These are phyloP conservation scores for Candida verbasci DNA, from an alignment of 805 yeast genomes.

Conservation along the genomic window DNA sequence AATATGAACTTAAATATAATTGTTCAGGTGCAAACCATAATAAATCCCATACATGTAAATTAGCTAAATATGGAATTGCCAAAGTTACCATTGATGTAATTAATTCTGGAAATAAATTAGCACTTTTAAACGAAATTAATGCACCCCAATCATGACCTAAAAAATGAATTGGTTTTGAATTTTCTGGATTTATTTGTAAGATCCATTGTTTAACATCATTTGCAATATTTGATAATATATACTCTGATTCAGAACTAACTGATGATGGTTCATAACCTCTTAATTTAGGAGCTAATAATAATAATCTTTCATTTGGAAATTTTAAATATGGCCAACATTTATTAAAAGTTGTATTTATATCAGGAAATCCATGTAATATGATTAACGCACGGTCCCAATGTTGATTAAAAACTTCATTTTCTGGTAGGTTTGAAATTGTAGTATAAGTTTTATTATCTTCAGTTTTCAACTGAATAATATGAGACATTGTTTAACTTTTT, in stretches of 20 bases:
- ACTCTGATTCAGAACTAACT: slow-evolving; percentile 19
- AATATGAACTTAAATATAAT: slow-evolving; percentile 29
- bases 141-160: slow-evolving; percentile 47
- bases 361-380: slow-evolving; percentile 38
- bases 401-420: slow-evolving; percentile 13
- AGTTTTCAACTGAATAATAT: background rate
- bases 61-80: slow-evolving; percentile 35
- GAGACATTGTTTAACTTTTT: background rate
- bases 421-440: slow-evolving; percentile 15
- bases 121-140: slow-evolving; percentile 29
- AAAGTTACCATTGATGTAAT: slow-evolving; percentile 29
- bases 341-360: slow-evolving; percentile 25
- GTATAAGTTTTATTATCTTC: slow-evolving; percentile 11
- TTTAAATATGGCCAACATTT: slow-evolving; percentile 19
- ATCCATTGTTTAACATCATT: slow-evolving; percentile 33
- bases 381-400: slow-evolving; percentile 20
- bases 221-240: slow-evolving; percentile 27
- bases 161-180: slow-evolving; percentile 28
- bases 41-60: slow-evolving; percentile 22
- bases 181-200: slow-evolving; percentile 13
- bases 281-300: slow-evolving; percentile 30
- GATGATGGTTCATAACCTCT: slow-evolving; percentile 36
- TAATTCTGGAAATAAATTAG: slow-evolving; percentile 29
- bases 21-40: slow-evolving; percentile 31
- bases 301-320: slow-evolving; percentile 14